phyloP scores from a whole-genome alignment of 148 eudicot genomes.

The Pharnaceum exiguum region DNA sequence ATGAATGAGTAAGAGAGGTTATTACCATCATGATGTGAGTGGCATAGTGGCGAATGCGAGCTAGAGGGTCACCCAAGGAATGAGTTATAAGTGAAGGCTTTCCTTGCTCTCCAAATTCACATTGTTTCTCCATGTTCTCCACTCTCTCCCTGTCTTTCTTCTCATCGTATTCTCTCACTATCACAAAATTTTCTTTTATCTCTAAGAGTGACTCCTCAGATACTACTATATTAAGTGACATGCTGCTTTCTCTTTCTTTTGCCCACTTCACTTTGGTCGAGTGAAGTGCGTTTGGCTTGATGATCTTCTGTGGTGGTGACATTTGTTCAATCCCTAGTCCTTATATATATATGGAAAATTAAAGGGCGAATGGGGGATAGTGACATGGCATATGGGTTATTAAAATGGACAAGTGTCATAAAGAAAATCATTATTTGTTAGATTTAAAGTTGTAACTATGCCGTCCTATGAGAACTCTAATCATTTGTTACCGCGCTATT shows the following conservation, averaged over 20 bases:
- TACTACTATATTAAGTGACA: constrained; percentile 12
- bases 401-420: constrained; percentile 22
- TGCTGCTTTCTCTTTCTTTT: not conserved
- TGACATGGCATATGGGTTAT: constrained; percentile 16
- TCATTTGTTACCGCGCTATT: no score
- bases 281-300: constrained; percentile 1
- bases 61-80: constrained; percentile 67
- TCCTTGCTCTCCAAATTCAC: constrained; percentile 61
- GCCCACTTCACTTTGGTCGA: not conserved
- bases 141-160: constrained; percentile 44
- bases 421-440: constrained; percentile 15
- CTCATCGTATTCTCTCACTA: constrained; percentile 57
- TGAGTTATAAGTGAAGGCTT: constrained; percentile 62
- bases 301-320: constrained; percentile 24
- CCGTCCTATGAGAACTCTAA: no score
- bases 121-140: constrained; percentile 56
- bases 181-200: constrained; percentile 6
- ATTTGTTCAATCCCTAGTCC: constrained; percentile 27
- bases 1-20: not conserved
- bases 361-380: not conserved
- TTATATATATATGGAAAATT: not conserved
- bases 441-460: no score
- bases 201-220: constrained; percentile 4
- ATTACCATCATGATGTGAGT: constrained; percentile 64
- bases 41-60: constrained; percentile 49